phyloP scores from a whole-genome alignment of 2,329 filamentous ascomycete genomes.

The Akanthomyces dipterigenus region DNA sequence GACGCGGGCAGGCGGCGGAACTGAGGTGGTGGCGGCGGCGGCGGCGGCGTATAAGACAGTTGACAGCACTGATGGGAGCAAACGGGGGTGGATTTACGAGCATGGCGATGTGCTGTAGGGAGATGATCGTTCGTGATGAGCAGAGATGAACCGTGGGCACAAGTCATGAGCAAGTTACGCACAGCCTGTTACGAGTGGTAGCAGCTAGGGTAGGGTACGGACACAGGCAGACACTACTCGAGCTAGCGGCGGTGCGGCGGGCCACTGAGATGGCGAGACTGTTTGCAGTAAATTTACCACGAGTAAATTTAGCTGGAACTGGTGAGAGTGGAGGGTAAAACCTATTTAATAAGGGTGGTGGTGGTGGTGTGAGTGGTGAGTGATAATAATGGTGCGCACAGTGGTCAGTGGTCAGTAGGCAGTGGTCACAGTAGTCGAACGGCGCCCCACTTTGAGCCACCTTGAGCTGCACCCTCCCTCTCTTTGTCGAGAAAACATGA shows the following conservation, averaged over 20 bases:
- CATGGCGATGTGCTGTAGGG: no score
- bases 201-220: no score
- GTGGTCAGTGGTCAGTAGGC: no score
- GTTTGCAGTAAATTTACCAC: no score
- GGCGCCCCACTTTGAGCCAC: neutral
- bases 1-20: neutral
- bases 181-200: neutral
- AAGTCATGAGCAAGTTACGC: neutral
- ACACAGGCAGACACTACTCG: no score
- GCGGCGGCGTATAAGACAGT: no score
- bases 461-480: neutral
- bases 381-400: neutral
- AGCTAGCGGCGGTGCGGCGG: neutral
- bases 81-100: neutral
- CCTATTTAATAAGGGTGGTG: no score
- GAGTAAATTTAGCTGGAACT: no score
- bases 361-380: no score
- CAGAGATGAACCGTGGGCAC: neutral
- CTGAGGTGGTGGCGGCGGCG: neutral
- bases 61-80: neutral
- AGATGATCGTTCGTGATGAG: no score
- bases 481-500: constrained; percentile 6
- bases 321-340: no score
- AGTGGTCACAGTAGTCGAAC: neutral
- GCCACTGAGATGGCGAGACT: no score